These are phyloP conservation scores for Naematelia aurantialba DNA, from an alignment of 768 basidiomycete species.

Conservation along the genomic window DNA sequence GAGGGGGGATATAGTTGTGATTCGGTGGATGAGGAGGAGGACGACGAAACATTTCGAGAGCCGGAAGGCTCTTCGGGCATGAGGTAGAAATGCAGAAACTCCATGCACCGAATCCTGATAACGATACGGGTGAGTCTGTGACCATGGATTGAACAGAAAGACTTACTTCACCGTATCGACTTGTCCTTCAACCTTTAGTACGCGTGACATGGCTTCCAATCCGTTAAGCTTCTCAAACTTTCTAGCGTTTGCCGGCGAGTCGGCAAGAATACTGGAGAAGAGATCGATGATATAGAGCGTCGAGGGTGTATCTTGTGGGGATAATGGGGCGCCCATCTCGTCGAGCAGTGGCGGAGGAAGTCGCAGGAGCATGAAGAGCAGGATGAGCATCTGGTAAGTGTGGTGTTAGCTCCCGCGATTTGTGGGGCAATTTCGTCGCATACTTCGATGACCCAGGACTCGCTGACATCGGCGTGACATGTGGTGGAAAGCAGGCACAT, in stretches of 20 bases:
- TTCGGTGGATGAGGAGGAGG: slow-evolving; percentile 15
- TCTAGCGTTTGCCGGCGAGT: slow-evolving; percentile 69
- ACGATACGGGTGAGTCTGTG: neutral
- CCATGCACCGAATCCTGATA: slow-evolving; percentile 89
- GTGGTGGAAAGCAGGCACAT: slow-evolving; percentile 22
- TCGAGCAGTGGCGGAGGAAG: slow-evolving; percentile 7
- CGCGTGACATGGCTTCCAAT: slow-evolving; percentile 75
- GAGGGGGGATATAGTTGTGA: slow-evolving; percentile 41
- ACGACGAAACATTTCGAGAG: slow-evolving; percentile 23
- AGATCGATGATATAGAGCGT: slow-evolving; percentile 77
- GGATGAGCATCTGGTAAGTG: slow-evolving; percentile 33
- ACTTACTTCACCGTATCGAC: slow-evolving; percentile 78
- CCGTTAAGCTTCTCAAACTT: slow-evolving; percentile 74
- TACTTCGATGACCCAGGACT: slow-evolving; percentile 41
- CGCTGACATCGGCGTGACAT: slow-evolving; percentile 24
- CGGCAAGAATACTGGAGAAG: slow-evolving; percentile 81
- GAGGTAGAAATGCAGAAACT: slow-evolving; percentile 91
- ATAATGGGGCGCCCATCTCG: neutral
- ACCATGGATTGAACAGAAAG: neutral
- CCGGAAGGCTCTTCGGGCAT: slow-evolving; percentile 62
- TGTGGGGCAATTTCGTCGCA: neutral
- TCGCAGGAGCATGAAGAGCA: slow-evolving; percentile 34
- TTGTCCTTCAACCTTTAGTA: slow-evolving; percentile 78
- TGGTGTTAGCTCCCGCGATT: neutral
- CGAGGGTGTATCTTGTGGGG: slow-evolving; percentile 51